Base-by-base conservation (phyloP, 2,329 filamentous ascomycete species). In the Exophiala viscosa region DNA sequence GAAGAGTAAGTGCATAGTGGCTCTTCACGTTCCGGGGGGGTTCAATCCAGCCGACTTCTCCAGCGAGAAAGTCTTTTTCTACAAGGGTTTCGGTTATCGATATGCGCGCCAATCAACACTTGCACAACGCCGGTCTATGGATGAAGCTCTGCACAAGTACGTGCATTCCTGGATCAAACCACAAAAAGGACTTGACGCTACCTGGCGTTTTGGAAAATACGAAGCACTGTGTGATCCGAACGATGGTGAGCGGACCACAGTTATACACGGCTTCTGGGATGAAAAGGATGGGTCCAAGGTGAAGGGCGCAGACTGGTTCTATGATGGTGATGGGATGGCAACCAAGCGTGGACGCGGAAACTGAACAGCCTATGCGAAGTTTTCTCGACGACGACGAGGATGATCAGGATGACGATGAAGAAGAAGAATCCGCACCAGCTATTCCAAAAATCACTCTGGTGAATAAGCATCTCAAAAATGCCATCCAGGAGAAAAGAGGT, bases 221-320 rank as follows among this genome's bases (percentile, higher is more conserved):
- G 45, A 54, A 23, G 43, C 39, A 7, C 35, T 62, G 15, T 17
- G 40, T 6, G 35, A 54, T 40, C 53, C 43, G 7, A 41, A 47
- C 15, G 52, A 59, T 14, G 53, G 48, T 3, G 14, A 23, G 28
- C 40, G 53, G 9, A 52, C 31, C 7, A 39, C 28, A 2, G 42
- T 62, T 32, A 38, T 58, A 11, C 57, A 60, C 33, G 60, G 60
- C 10, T 44, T 60, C 20, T 62, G 60, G 60, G 55, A 61, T 35
- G 15, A 40, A 13, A 34, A 40, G 38, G 46, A 58, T 15, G 56
- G 52, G 13, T 41, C 20, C 28, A 28, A 34, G 36, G 48, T 46
- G 10, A 41, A 39, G n/a, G 58, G 48, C 10, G 34, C 38, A 7
- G 52, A 59, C n/a, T 54, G 58, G 56, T 62, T 60, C 46, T 60